Evolutionary conservation across 75 land plant genomes (phyloP), one percentile per base, ranked within the genome.

Genomic region (Pinus taeda): DNA sequence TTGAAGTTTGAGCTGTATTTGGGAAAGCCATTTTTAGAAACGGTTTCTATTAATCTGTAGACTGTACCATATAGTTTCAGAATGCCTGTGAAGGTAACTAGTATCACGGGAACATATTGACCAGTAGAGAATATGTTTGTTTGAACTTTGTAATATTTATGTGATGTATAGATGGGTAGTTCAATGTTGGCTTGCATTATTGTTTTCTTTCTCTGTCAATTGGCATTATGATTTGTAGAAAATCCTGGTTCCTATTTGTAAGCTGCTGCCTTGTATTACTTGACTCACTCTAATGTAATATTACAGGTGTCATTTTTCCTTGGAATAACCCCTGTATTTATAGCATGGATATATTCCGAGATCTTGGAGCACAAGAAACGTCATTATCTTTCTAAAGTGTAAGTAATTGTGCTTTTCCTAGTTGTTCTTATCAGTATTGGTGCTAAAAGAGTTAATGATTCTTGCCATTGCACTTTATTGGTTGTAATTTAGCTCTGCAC

Each of bases 261-360:
- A 65, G 69, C 15, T 65, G 69, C 69, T 33, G 14, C 49, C 0
- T 37, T 39, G 15, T 18, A 15, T 39, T 20, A 69, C 37, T 18
- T 39, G 42, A 39, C 39, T 39, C 71, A 30, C 11, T 39, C 3
- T 42, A 18, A 15, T 6, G 8, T 20, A 39, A 17, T n/a, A 73
- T 55, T 60, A 12, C 82, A 91, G 96, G 88, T 93, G 75, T 90
- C 96, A 7, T 91, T 91, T 86, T 79, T 93, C 79, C 81, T 93
- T 30, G 96, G 92, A 36, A 59, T 89, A 24, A 78, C 83, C 67
- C 96, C 96, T 24, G 67, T 89, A 22, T 61, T 89, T 56, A 85
- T 89, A 56, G 94, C 94, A 57, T 93, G 96, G 96, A 63, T 93
- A 70, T 93, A 91, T 78, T 73, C 96, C 36, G 96, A 93, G 81